These are phyloP conservation scores for Babjeviella inositovora DNA, from an alignment of 805 yeast genomes.

Conservation along the genomic window DNA sequence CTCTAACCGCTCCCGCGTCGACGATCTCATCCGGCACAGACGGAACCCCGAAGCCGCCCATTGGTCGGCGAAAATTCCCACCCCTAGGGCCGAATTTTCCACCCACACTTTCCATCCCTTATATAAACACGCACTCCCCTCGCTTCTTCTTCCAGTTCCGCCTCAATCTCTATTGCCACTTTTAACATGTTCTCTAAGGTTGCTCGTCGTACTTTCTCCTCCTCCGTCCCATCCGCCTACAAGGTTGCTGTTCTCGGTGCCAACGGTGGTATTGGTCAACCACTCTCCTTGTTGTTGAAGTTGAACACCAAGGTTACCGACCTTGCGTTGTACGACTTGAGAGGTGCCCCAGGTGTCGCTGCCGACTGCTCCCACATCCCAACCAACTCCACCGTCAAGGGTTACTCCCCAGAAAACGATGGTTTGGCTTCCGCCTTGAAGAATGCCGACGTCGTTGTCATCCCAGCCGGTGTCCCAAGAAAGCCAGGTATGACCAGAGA, in stretches of 20 bases:
- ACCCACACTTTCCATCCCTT: too few relatives aligned
- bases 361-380: constrained; percentile 91
- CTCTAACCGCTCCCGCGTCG: too few relatives aligned
- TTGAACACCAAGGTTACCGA: constrained; percentile 79
- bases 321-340: constrained; percentile 74
- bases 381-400: constrained; percentile 78
- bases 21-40: too few relatives aligned
- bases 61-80: too few relatives aligned
- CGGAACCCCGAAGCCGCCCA: too few relatives aligned
- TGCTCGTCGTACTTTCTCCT: constrained; percentile 25
- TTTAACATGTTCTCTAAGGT: constrained; percentile 17
- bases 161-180: too few relatives aligned
- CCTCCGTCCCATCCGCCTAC: constrained; percentile 22
- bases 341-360: constrained; percentile 93
- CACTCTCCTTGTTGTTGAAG: constrained; percentile 69
- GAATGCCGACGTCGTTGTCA: constrained; percentile 74
- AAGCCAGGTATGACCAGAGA: constrained; percentile 99
- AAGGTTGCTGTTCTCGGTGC: constrained; percentile 76
- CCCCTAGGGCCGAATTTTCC: too few relatives aligned
- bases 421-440: constrained; percentile 56
- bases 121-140: too few relatives aligned
- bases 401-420: constrained; percentile 71
- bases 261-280: constrained; percentile 94
- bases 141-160: too few relatives aligned
- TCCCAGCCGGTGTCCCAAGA: constrained; percentile 98